Evolutionary conservation across 805 yeast genomes (phyloP).

Genomic region (Candida dajiaensis): DNA sequence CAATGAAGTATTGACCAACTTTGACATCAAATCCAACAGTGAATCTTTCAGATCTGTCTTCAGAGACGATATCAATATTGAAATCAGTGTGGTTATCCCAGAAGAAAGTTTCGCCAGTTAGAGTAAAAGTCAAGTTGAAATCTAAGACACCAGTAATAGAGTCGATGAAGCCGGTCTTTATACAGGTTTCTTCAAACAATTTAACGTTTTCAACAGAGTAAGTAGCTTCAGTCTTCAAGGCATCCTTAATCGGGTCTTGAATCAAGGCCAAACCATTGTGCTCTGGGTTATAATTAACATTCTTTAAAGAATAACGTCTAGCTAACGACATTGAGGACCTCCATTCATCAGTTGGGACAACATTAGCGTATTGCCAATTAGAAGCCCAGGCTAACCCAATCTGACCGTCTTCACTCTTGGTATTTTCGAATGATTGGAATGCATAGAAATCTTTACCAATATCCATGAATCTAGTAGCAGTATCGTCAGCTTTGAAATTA

Average conservation of each 20-base stretch:
- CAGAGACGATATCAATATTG: constrained; percentile 17
- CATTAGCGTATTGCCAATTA: constrained; percentile 35
- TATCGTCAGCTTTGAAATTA: constrained; percentile 27
- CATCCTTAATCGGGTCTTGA: constrained; percentile 22
- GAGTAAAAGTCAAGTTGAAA: constrained; percentile 21
- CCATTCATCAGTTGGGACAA: constrained; percentile 32
- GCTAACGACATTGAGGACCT: constrained; percentile 31
- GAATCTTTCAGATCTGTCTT: constrained; percentile 18
- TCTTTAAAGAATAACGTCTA: constrained; percentile 25
- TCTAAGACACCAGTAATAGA: constrained; percentile 22
- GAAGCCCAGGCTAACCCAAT: constrained; percentile 39
- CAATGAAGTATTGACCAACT: constrained; percentile 21
- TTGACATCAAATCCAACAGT: constrained; percentile 24
- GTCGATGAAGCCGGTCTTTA: constrained; percentile 1
- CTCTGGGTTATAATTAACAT: constrained; percentile 24
- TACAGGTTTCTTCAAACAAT: background rate
- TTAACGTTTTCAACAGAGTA: background rate
- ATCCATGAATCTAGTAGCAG: constrained; percentile 27
- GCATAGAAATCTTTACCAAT: constrained; percentile 36
- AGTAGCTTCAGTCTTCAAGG: background rate
- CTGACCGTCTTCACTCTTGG: constrained; percentile 16
- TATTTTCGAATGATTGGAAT: constrained; percentile 28
- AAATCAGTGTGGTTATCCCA: constrained; percentile 8
- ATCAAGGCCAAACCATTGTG: constrained; percentile 16
- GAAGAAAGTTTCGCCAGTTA: constrained; percentile 5